Conservation (phyloP, 176 grass and related monocot species). For the Miscanthus lutarioriparius region DNA sequence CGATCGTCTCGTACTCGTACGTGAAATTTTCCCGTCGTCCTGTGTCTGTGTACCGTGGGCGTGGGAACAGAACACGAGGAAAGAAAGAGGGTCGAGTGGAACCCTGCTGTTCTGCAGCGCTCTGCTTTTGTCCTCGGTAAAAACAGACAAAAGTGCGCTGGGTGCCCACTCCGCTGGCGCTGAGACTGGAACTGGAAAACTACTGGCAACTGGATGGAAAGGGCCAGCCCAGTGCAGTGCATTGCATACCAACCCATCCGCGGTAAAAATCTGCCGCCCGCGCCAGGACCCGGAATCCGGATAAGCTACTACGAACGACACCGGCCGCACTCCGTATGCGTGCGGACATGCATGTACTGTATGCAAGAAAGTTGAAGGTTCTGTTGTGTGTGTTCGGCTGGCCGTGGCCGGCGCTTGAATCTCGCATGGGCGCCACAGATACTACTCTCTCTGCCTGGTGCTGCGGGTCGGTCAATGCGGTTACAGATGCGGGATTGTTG, state of each 20-base stretch:
- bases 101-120: no score
- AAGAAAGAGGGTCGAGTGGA: no score
- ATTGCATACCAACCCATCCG: neutral
- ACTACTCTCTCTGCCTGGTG: neutral
- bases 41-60: neutral
- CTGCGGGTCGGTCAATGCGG: neutral
- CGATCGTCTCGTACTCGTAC: neutral
- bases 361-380: neutral
- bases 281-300: neutral
- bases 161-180: neutral
- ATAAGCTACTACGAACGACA: neutral
- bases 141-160: conserved; percentile 1
- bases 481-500: neutral
- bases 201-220: neutral
- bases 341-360: neutral
- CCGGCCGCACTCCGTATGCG: neutral
- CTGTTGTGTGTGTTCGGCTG: neutral
- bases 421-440: neutral
- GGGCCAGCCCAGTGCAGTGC: neutral
- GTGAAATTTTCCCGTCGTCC: no score
- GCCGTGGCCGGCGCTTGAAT: neutral
- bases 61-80: neutral
- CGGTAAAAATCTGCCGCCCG: conserved; percentile 23
- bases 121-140: neutral
- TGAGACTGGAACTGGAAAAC: neutral